Base-by-base conservation (phyloP, 1,284 basidiomycete species). In the Somion occarium region DNA sequence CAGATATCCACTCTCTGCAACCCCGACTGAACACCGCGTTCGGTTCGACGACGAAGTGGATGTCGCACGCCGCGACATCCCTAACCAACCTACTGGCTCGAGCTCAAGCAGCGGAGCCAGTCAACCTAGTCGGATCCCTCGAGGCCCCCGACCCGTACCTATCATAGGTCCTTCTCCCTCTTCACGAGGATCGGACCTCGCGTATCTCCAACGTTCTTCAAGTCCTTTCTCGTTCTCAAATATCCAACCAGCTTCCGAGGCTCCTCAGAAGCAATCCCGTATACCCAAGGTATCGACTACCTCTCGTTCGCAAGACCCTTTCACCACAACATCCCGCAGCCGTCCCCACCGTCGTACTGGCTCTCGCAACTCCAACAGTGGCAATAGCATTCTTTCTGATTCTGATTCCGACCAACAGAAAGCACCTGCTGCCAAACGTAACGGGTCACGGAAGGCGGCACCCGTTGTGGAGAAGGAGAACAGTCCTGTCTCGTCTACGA, bases 111-210 rank as follows among this genome's bases (percentile, higher is more conserved):
- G 39, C 19, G 5, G 9, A 9, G 48, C 51, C 9, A 44, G 44
- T 3, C 51, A 42, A 13, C 39, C 48, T 18, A 55, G 52, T 50
- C 50, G 51, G 46, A 59, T 64, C 38, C 63, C 62, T 13, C 59
- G 59, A 22, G 63, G 63, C 1, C 63, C 63, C 4, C 59, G 63
- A 5, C 59, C 63, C 0, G 55, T 51, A 9, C 58, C 62, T 4
- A 30, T 39, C 27, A 54, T 41, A 25, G 38, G 54, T 11, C 23
- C 45, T 13, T 30, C 34, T 43, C 49, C 27, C 41, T 23, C 42
- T 39, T 38, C 19, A 23, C 34, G 26, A 7, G 30, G 15, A 34
- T 7, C 30, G 7, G 30, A 34, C 7, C 7, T 34, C 7, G 30
- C 30, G 15, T 34, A 34, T 15, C 30, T 34, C 30, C 7, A 15